A percentile compares a stretch with the other conserved stretches of the same genome.
Evolutionary conservation across 1,139 yeast species (phyloP).

Genomic region (Kodamaea arcana): DNA sequence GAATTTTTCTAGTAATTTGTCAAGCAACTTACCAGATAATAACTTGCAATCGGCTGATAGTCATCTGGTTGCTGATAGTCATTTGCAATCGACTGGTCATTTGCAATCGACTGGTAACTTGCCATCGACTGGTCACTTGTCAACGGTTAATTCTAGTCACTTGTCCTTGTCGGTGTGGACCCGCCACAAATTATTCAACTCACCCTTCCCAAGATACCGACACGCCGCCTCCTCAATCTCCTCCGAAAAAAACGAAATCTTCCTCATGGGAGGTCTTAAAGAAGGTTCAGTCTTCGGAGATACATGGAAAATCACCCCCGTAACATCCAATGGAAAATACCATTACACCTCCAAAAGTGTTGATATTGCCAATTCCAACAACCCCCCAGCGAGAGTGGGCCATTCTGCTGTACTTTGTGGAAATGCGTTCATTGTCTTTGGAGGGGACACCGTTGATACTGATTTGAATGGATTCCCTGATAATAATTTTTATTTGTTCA

Average conservation of each 20-base stretch:
- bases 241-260: constrained; percentile 79
- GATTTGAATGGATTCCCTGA: constrained; percentile 80
- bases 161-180: constrained; percentile 62
- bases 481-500: constrained; percentile 81
- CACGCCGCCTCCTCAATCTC: constrained; percentile 79
- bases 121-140: background rate
- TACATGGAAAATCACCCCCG: constrained; percentile 73
- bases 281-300: constrained; percentile 94
- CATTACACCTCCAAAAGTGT: constrained; percentile 57
- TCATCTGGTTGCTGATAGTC: background rate
- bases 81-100: background rate
- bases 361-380: constrained; percentile 47
- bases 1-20: background rate
- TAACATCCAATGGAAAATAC: constrained; percentile 20
- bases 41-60: background rate
- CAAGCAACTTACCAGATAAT: background rate
- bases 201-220: constrained; percentile 93
- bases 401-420: constrained; percentile 92
- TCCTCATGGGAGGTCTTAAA: constrained; percentile 91
- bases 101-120: background rate
- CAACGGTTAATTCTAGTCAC: background rate
- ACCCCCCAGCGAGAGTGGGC: constrained; percentile 96
- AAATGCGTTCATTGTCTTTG: constrained; percentile 90
- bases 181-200: constrained; percentile 60
- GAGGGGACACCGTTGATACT: constrained; percentile 92